phyloP scores from a whole-genome alignment of 306 rosid genomes.

The Cicer yamashitae region DNA sequence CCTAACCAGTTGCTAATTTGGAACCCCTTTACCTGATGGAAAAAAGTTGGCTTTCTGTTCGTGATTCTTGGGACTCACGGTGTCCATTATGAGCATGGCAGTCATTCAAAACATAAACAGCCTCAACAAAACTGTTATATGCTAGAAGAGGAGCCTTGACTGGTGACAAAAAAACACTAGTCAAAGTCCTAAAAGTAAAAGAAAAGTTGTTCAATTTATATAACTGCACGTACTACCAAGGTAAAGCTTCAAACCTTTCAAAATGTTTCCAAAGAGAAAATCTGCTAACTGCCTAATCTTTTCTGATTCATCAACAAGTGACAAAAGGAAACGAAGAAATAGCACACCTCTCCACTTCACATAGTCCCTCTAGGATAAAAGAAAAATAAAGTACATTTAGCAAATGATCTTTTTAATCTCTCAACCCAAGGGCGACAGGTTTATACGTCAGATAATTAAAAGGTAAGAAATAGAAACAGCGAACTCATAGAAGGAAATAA shows the following conservation, averaged over 20 bases:
- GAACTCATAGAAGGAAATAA: conserved; percentile 12
- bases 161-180: conserved; percentile 46
- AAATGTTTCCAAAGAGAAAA: conserved; percentile 83
- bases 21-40: conserved; percentile 71
- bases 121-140: conserved; percentile 91
- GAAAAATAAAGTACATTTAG: conserved; percentile 21
- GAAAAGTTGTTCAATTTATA: conserved; percentile 26
- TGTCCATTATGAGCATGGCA: conserved; percentile 73
- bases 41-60: conserved; percentile 65
- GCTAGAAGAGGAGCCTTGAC: conserved; percentile 93
- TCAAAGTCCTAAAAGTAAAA: conserved; percentile 36
- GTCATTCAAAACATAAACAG: conserved; percentile 86
- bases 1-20: conserved; percentile 28
- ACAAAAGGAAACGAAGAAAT: conserved; percentile 90
- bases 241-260: conserved; percentile 69
- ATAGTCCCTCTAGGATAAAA: conserved; percentile 76
- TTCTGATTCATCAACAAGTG: conserved; percentile 95
- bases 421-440: too few relatives aligned
- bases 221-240: conserved; percentile 39
- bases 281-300: conserved; percentile 78
- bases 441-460: neutral
- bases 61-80: conserved; percentile 60
- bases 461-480: conserved; percentile 25
- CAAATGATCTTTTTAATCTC: neutral
- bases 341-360: conserved; percentile 99